These are phyloP conservation scores for Pilasporangium apinafurcum DNA, from an alignment of 352 stramenopile species.

Conservation along the genomic window DNA sequence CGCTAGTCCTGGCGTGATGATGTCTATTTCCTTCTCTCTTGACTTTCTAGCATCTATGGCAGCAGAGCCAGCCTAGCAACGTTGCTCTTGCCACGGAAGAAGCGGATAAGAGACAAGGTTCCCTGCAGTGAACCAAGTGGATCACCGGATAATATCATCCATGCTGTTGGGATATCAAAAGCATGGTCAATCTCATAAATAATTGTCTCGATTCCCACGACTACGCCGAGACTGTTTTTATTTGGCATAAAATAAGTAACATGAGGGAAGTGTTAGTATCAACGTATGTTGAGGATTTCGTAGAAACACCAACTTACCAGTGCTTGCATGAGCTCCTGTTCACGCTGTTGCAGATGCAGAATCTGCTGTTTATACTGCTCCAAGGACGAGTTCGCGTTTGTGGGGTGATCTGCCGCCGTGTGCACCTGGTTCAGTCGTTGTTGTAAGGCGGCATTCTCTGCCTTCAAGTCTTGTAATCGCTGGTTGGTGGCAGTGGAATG, in stretches of 20 bases:
- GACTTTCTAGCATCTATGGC: too few relatives aligned
- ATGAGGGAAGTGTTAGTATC: too few relatives aligned
- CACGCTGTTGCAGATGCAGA: constrained; percentile 62
- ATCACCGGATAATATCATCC: too few relatives aligned
- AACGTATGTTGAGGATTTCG: too few relatives aligned
- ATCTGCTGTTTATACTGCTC: constrained; percentile 49
- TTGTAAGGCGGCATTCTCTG: constrained; percentile 42
- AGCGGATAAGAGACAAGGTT: not conserved
- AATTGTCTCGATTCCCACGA: constrained; percentile 31
- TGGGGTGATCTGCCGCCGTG: not conserved
- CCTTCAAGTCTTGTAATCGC: constrained; percentile 22
- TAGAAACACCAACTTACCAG: constrained; percentile 29
- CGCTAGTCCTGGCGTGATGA: too few relatives aligned
- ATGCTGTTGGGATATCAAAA: too few relatives aligned
- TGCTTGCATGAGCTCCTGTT: constrained; percentile 80
- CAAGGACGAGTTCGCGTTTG: constrained; percentile 4
- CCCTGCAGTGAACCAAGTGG: too few relatives aligned
- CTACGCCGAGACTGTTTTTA: constrained; percentile 34
- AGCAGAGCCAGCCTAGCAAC: not conserved
- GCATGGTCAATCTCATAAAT: too few relatives aligned
- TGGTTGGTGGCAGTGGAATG: constrained; percentile 17
- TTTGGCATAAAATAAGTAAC: not conserved
- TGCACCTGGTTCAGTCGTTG: constrained; percentile 9
- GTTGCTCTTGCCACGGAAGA: not conserved
- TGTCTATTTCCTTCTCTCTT: too few relatives aligned